Evolutionary conservation across 495 filamentous ascomycete genomes (phyloP), one percentile per base, ranked within the genome.

Genomic region (Venustampulla echinocandica): DNA sequence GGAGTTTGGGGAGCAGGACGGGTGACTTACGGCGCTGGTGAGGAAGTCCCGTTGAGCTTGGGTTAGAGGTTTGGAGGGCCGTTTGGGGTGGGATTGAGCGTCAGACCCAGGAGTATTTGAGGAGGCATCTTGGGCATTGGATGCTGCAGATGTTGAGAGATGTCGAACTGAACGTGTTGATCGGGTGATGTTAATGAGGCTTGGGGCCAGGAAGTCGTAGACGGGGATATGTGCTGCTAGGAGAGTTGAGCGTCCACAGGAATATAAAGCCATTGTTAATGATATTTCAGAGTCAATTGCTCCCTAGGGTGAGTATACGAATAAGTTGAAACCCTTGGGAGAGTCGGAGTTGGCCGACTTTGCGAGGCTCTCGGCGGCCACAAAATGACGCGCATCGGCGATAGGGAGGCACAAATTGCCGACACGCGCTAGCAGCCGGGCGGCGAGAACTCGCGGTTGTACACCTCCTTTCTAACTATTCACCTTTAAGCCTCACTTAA

Each of bases 11-110:
- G 24, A 18, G 34, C 38, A 19, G 7, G 21, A 37, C 50, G 46
- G 53, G 43, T 53, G 24, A 52, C 71, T 53, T 67, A 81, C 77
- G 48, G 89, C 89, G 42, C 78, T 75, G 42, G 87, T 84, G 47
- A 96, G 79, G 60, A 83, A 92, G 36, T 79, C 70, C 22, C 75
- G 75, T 59, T 95, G 88, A 37, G 74, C 68, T 44, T 73, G 63
- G 43, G 77, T 86, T 24, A 95, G 70, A 21, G 82, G 75, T 56
- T 79, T 80, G 50, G 40, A 22, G 41, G 54, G 32, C 19, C 50
- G 51, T 1, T 36, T 4, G 18, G 53, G 39, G 7, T 38, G 51
- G 15, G 44, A 40, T 4, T 45, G 22, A n/a, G 37, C 49, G 11
- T 18, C 24, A 34, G 41, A 7, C 3, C 47, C 45, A 42, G 35